Percentiles rank a stretch among this genome's conserved stretches.
Conservation (phyloP, 164 flowering plant genomes). For the Magnolia officinalis region DNA sequence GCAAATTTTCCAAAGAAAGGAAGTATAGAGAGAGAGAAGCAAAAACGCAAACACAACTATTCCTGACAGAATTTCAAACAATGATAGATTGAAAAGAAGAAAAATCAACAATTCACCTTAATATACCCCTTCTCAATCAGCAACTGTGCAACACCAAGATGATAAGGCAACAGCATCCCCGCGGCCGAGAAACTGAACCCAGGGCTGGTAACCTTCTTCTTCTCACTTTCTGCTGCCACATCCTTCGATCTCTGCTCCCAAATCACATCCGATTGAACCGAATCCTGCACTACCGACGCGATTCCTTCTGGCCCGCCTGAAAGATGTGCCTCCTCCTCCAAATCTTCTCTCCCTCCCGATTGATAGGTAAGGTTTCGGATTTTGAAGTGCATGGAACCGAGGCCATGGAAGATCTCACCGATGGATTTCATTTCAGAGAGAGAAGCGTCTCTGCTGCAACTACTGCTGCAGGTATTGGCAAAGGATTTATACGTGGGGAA, state of each 20-base stretch:
- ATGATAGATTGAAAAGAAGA: background rate
- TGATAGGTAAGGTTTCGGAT: background rate
- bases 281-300: slow-evolving; percentile 37
- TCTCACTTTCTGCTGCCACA: slow-evolving; percentile 60
- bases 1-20: too few relatives aligned
- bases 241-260: slow-evolving; percentile 81
- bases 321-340: slow-evolving; percentile 9
- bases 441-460: background rate
- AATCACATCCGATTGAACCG: slow-evolving; percentile 42
- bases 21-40: too few relatives aligned
- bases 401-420: slow-evolving; percentile 68
- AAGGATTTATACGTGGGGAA: background rate
- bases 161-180: slow-evolving; percentile 88
- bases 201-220: slow-evolving; percentile 56
- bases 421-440: slow-evolving; percentile 53
- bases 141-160: slow-evolving; percentile 81
- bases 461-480: background rate
- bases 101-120: slow-evolving; percentile 40
- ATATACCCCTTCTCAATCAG: slow-evolving; percentile 87
- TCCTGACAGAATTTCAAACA: too few relatives aligned
- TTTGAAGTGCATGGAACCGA: slow-evolving; percentile 52
- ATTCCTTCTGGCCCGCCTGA: slow-evolving; percentile 28
- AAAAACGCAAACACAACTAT: too few relatives aligned
- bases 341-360: slow-evolving; percentile 11
- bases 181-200: slow-evolving; percentile 98